These are phyloP conservation scores for Potentilla sterilis DNA, from an alignment of 306 rosid species.

Conservation along the genomic window DNA sequence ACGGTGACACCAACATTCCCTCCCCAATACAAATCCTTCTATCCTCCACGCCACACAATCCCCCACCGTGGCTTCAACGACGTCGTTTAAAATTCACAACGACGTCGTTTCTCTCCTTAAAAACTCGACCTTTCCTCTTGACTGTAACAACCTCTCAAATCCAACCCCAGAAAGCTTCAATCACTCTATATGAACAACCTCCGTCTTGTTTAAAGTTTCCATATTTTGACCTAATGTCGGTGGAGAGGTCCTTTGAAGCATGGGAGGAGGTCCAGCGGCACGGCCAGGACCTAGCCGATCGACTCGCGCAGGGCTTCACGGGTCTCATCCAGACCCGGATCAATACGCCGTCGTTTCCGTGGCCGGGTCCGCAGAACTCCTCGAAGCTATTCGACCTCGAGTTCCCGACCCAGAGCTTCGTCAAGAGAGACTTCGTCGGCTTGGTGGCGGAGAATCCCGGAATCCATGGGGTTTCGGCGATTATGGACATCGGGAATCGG, in stretches of 20 bases:
- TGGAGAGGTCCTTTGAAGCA: constrained; percentile 85
- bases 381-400: constrained; percentile 84
- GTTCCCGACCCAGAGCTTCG: constrained; percentile 60
- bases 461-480: constrained; percentile 67
- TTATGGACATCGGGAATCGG: constrained; percentile 76
- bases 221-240: constrained; percentile 49
- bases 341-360: constrained; percentile 66
- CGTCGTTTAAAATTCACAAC: background rate
- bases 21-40: background rate
- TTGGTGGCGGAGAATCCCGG: constrained; percentile 40
- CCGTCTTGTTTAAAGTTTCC: constrained; percentile 9
- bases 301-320: constrained; percentile 87
- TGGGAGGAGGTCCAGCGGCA: constrained; percentile 99
- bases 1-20: background rate
- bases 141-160: background rate
- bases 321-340: constrained; percentile 83
- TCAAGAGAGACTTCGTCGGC: constrained; percentile 58
- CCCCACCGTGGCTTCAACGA: no score
- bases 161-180: background rate
- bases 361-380: constrained; percentile 73
- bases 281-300: constrained; percentile 93
- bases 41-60: constrained; percentile 1
- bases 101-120: background rate
- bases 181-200: constrained; percentile 29
- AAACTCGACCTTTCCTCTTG: background rate